Base-by-base conservation (phyloP, 345 rosid genomes). In the Pugionium cornutum region DNA sequence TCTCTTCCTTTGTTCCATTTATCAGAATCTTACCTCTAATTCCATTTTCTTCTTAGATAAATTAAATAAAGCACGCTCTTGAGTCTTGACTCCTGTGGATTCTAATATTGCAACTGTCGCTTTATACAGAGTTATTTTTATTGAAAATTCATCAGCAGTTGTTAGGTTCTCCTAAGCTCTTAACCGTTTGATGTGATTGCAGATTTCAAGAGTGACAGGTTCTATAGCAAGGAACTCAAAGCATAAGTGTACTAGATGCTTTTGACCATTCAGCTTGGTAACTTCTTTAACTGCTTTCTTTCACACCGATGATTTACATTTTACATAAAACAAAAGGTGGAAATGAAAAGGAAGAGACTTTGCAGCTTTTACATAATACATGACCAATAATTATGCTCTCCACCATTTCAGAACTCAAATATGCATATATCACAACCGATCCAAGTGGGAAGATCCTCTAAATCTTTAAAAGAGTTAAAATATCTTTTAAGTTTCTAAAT, bases 341-440 rank as follows among this genome's bases (percentile, higher is more conserved):
- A 40, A 73, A 52, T 47, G 8, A 47, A 61, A 60, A 47, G 40
- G 47, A 53, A 31, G 43, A 60, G 52, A 61, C 63, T 66, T 73
- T 73, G 72, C 72, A 64, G 77, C 73, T 74, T 72, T 72, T 74
- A 73, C 58, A 74, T 74, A 11, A 74, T 74, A 74, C 48, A 74
- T 67, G 58, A 60, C 31, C 68, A 74, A 74, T 74, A 61, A 67
- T 74, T 67, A 74, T 61, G 77, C 68, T 61, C 68, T 74, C 77
- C 77, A 74, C 77, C 77, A 74, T 67, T 67, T 39, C 34, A 67
- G 58, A 74, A 67, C 63, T 58, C 36, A 25, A 72, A 66, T 60
- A 34, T 67, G 31, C 58, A 41, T 66, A 44, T 62, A 53, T 40
- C 67, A 66, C 64, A 53, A 60, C 48, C 43, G 2, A 67, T 61